Conservation (phyloP, 202 grass and related monocot genomes). For the Panicum hallii region DNA sequence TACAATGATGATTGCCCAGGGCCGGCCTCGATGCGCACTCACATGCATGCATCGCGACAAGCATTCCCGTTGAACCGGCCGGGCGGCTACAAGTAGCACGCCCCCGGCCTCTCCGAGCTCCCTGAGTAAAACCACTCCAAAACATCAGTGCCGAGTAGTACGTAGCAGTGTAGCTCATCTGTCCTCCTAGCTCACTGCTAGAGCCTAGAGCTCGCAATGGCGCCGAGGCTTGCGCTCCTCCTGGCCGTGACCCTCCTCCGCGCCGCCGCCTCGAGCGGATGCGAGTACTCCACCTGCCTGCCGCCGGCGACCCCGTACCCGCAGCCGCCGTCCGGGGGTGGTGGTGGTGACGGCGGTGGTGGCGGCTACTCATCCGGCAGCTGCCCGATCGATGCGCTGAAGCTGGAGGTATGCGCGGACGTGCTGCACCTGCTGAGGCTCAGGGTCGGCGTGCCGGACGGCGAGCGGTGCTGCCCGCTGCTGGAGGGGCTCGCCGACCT, state of each 20-base stretch:
- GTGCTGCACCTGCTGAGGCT: conserved; percentile 55
- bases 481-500: conserved; percentile 47
- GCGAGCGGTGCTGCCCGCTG: conserved; percentile 46
- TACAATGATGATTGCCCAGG: background rate
- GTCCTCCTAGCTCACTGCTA: background rate
- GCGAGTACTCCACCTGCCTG: conserved; percentile 5
- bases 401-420: conserved; percentile 49
- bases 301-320: background rate
- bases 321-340: background rate
- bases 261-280: conserved; percentile 27
- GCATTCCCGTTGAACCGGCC: background rate
- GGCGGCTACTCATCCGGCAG: conserved; percentile 2
- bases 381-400: conserved; percentile 58
- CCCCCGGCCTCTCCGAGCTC: background rate
- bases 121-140: background rate
- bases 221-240: background rate
- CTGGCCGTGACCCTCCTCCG: conserved; percentile 44
- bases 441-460: conserved; percentile 41
- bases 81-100: background rate
- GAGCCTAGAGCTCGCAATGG: background rate
- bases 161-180: too few species aligned
- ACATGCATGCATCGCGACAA: background rate
- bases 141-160: too few species aligned
- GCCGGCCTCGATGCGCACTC: background rate
- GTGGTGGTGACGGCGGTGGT: background rate